A percentile compares a stretch with the other conserved stretches of the same genome.
Evolutionary conservation across 208 protist genomes (phyloP).

Genomic region (Naegleria gruberi): DNA sequence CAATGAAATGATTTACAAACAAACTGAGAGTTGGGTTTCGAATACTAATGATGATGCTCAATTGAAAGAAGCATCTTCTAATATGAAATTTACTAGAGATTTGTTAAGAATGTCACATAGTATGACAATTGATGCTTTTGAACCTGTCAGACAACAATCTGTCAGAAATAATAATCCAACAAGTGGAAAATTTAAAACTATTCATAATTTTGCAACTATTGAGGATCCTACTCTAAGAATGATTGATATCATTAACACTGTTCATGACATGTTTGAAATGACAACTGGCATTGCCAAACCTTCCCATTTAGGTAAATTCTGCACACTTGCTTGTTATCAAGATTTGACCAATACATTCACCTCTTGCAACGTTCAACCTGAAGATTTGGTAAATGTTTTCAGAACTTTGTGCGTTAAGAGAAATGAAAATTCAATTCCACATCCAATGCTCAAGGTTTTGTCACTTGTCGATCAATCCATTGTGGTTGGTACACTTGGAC

Average conservation of each 20-base stretch:
- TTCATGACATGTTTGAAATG: not conserved
- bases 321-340: not conserved
- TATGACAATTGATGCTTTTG: not conserved
- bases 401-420: not conserved
- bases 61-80: not conserved
- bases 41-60: not conserved
- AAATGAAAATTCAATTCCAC: not conserved
- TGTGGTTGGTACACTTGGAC: not conserved
- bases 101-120: not conserved
- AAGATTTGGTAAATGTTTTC: not conserved
- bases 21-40: not conserved
- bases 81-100: not conserved
- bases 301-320: not conserved
- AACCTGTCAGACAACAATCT: not conserved
- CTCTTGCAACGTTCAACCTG: not conserved
- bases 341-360: not conserved
- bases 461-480: not conserved
- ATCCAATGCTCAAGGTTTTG: not conserved
- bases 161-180: not conserved
- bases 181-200: not conserved
- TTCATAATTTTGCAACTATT: not conserved
- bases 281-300: too few relatives aligned
- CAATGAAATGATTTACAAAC: not conserved
- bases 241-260: not conserved
- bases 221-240: not conserved